Base-by-base conservation (phyloP, 441 rosid genomes). In the Breynia disticha region DNA sequence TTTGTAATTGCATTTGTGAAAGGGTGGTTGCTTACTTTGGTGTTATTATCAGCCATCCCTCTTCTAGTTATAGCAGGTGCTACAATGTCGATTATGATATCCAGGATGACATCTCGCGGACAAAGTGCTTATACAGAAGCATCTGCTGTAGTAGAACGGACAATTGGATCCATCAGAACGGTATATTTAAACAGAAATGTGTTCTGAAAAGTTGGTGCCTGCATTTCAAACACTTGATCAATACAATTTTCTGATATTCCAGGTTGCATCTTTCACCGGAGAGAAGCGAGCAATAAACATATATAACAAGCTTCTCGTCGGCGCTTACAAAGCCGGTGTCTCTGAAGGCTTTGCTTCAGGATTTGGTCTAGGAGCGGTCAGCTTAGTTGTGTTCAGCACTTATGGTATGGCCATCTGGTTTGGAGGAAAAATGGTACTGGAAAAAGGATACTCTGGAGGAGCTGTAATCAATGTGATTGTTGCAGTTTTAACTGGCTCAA, bases 191-290 rank as follows among this genome's bases (percentile, higher is more conserved):
- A 11, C 18, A 32, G 22, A 51, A 51, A 21, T 5, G 7, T 20
- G 38, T 13, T 39, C 11, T 39, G 11, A 39, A 43, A 55, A 24
- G 4, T 24, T 24, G 32, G 4, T n/a, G n/a, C n/a, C n/a, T n/a
- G n/a, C n/a, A n/a, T 24, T 24, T 24, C 32, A 24, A 24, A 24
- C 32, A 24, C 32, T 24, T 24, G 3, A 7, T 24, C 3, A 24
- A 24, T 2, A 24, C 7, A 24, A 24, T 24, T 24, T 24, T 3
- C 48, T 15, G 43, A 7, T 37, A 24, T 65, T 64, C 39, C 74
- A 88, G 95, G 97, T 90, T 53, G 98, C 88, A 19, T 80, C 97
- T 12, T 86, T 79, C 58, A 83, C 95, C 0, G 94, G 95, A 53
- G 83, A 91, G 75, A 79, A 84, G 60, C 76, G 63, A 67, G 95